Evolutionary conservation across 345 rosid genomes (phyloP).

Genomic region (Populus ilicifolia): DNA sequence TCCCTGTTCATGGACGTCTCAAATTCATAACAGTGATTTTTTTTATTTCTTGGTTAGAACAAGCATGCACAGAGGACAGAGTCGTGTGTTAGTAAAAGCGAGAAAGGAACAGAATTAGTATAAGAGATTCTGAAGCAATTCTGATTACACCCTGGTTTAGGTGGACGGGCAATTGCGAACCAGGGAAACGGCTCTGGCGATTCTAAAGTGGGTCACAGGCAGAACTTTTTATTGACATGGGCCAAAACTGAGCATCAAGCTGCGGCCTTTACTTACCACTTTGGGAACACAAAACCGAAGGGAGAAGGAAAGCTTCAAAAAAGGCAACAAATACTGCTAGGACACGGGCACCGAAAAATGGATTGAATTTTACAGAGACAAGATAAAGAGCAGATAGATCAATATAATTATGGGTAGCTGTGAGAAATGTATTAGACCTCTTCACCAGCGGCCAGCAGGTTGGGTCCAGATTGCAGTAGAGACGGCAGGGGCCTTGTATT

Average conservation of each 20-base stretch:
- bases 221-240: not conserved
- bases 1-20: too few relatives aligned
- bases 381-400: not conserved
- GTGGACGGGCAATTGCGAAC: not conserved
- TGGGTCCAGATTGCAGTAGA: too few relatives aligned
- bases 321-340: not conserved
- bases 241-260: not conserved
- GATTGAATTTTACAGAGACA: not conserved
- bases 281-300: not conserved
- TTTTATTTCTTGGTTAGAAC: not conserved
- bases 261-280: not conserved
- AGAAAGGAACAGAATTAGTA: too few relatives aligned
- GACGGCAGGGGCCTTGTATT: too few relatives aligned
- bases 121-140: too few relatives aligned
- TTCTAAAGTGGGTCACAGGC: not conserved
- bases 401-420: not conserved
- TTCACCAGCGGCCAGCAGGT: too few relatives aligned
- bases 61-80: not conserved
- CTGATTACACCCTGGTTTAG: too few relatives aligned
- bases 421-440: too few relatives aligned
- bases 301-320: not conserved
- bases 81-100: not conserved
- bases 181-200: not conserved
- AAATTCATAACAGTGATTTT: too few relatives aligned
- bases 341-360: not conserved